A percentile compares a stretch with the other conserved stretches of the same genome.
Conservation (phyloP, 495 filamentous ascomycete genomes). For the Trichocladium antarcticum region DNA sequence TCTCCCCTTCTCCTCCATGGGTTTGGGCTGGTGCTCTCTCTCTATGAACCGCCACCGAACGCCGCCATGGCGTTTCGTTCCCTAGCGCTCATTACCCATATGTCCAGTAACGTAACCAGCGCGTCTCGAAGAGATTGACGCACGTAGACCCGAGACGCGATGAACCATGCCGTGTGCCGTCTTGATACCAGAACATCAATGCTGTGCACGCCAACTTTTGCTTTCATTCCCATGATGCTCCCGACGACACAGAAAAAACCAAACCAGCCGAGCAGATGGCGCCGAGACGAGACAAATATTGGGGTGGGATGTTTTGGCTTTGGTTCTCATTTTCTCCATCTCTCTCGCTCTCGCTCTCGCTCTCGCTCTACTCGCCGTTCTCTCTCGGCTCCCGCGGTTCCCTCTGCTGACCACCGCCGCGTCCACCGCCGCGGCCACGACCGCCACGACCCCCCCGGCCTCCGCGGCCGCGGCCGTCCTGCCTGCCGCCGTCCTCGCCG, state of each 20-base stretch:
- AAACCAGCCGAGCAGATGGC: not conserved
- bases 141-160: no score
- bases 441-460: constrained; percentile 30
- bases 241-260: not conserved
- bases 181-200: no score
- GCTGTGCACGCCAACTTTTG: not conserved
- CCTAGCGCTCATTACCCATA: no score
- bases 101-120: no score
- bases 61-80: no score
- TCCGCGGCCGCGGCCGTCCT: constrained; percentile 31
- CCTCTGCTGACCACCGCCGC: constrained; percentile 31
- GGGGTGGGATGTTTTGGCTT: not conserved
- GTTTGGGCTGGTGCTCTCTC: no score
- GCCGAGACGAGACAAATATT: no score
- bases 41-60: no score
- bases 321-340: constrained; percentile 6
- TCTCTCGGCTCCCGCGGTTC: constrained; percentile 34
- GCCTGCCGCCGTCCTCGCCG: constrained; percentile 15
- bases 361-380: constrained; percentile 16
- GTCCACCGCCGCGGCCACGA: constrained; percentile 27
- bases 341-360: no score
- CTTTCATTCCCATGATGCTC: not conserved
- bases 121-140: no score
- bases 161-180: no score
- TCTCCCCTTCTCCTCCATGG: not conserved